Base-by-base conservation (phyloP, 768 basidiomycete species). In the Dendrothele bispora region DNA sequence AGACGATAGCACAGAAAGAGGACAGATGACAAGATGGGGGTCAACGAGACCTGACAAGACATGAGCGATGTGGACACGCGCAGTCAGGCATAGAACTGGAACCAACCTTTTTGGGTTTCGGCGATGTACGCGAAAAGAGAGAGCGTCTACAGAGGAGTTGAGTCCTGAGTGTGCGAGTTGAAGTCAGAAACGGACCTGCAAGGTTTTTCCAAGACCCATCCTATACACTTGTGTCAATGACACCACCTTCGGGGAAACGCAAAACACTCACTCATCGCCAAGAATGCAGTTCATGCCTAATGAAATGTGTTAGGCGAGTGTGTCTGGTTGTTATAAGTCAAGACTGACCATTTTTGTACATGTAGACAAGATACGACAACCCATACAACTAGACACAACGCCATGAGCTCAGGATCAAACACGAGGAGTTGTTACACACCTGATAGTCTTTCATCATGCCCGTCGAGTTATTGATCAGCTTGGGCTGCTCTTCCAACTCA, bases 361-460 rank as follows among this genome's bases (percentile, higher is more conserved):
- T 79, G 55, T 74, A 72, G 14, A 78, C 78, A 35, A 88, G 73
- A 61, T 78, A 88, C 8, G 82, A 79, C 32, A 88, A 66, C 2
- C 87, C 45, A 32, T 32, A n/a, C 30, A 32, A 32, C 87, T 46
- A 76, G 73, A 32, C 87, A 68, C 79, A 78, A n/a, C n/a, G n/a
- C 32, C 55, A 32, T 26, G 28, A 42, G 14, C 6, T 26, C 21
- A 40, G 29, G 43, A n/a, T 20, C 20, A n/a, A 5, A 44, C 2
- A n/a, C 28, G 12, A 54, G 38, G 29, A 34, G 17, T 39, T 37
- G 7, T 10, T 11, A 53, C 66, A 5, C 30, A 78, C 79, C 71
- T 89, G 87, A 63, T 88, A 88, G 44, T 82, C 83, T 61, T 88
- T 88, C 75, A 88, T 79, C 21, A 69, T 63, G 14, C 84, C 87